A percentile compares a stretch with the other conserved stretches of the same genome.
Evolutionary conservation across 257 asterid genomes (phyloP).

Genomic region (Fraxinus cuspidata): DNA sequence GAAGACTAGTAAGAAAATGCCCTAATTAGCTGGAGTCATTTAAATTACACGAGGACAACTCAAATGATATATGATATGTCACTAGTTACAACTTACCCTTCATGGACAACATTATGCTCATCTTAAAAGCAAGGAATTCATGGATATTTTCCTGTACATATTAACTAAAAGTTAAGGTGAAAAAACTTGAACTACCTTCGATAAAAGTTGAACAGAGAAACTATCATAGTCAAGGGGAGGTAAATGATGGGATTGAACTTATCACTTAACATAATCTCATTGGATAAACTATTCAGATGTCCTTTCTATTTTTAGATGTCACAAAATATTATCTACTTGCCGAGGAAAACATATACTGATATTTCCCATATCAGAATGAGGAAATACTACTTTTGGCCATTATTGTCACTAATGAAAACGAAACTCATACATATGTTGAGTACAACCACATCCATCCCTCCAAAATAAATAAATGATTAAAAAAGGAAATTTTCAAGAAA

Average conservation of each 20-base stretch:
- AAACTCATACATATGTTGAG: not conserved
- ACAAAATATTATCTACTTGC: not conserved
- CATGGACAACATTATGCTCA: not conserved
- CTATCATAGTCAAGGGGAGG: not conserved
- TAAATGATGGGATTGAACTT: not conserved
- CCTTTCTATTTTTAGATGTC: not conserved
- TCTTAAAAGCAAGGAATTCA: not conserved
- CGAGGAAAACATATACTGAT: not conserved
- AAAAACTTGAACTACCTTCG: not conserved
- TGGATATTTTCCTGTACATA: not conserved
- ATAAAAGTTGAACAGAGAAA: not conserved
- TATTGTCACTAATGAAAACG: not conserved
- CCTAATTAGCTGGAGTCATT: not conserved
- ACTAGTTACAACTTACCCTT: not conserved
- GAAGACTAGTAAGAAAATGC: not conserved
- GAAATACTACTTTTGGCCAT: not conserved
- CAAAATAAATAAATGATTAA: not conserved
- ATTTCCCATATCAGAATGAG: not conserved
- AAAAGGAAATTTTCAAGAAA: not conserved
- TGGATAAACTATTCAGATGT: not conserved
- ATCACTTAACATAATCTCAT: not conserved
- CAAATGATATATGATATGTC: not conserved
- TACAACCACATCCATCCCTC: not conserved
- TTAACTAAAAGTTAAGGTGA: not conserved
- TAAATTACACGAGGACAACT: not conserved